Evolutionary conservation across 352 stramenopile species (phyloP).

Genomic region (Globisporangium spinosum): DNA sequence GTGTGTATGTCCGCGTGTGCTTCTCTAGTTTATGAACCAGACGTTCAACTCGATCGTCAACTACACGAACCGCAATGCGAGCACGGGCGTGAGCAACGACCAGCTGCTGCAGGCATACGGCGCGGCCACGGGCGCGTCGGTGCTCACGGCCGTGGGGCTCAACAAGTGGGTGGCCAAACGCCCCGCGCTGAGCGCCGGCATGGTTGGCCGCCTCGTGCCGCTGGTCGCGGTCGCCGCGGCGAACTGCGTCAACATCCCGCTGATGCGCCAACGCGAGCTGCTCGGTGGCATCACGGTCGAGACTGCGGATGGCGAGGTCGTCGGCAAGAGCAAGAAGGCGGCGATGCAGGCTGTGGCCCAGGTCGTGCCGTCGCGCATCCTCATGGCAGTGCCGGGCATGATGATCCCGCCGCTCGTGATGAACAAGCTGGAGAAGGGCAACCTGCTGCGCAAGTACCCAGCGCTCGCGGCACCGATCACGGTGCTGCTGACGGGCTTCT

Average conservation of each 20-base stretch:
- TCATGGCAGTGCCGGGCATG: constrained; percentile 87
- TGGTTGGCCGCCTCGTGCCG: constrained; percentile 72
- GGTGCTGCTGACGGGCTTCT: constrained; percentile 68
- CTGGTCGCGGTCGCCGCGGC: constrained; percentile 82
- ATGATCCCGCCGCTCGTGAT: constrained; percentile 85
- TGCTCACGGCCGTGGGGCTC: constrained; percentile 70
- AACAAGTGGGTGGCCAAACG: constrained; percentile 72
- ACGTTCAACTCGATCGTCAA: constrained; percentile 92
- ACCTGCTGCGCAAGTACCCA: constrained; percentile 59
- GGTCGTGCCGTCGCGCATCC: constrained; percentile 80
- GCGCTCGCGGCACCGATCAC: constrained; percentile 62
- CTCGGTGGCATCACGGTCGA: constrained; percentile 78
- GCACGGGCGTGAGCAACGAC: constrained; percentile 73
- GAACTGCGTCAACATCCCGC: constrained; percentile 88
- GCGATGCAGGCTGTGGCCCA: constrained; percentile 76
- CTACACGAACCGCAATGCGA: constrained; percentile 91
- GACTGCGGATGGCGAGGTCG: constrained; percentile 51
- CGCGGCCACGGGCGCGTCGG: constrained; percentile 73
- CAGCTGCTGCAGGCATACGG: constrained; percentile 81
- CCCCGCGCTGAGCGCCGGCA: constrained; percentile 50
- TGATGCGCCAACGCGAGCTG: constrained; percentile 89
- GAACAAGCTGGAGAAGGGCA: constrained; percentile 63
- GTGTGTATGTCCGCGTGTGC: neutral
- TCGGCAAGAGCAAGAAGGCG: constrained; percentile 67
- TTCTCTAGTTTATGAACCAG: constrained; percentile 83